Percentiles rank a stretch among this genome's conserved stretches.
phyloP scores from a whole-genome alignment of 176 grass and related monocot genomes.

The Avena atlantica region DNA sequence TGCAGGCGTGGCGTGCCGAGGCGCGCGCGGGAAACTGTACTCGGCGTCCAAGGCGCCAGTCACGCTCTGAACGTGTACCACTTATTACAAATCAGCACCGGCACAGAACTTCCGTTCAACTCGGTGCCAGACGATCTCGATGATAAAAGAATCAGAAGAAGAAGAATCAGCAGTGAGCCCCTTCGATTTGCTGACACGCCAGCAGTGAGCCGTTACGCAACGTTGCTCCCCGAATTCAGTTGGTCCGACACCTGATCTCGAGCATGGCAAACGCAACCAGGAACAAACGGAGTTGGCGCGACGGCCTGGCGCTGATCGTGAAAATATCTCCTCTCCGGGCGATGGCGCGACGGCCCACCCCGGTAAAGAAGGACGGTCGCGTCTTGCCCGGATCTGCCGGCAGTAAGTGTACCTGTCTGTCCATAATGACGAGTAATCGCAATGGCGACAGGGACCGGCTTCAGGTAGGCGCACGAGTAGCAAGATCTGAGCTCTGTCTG shows the following conservation, averaged over 20 bases:
- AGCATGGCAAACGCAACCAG: background rate
- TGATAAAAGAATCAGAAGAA: too few relatives aligned
- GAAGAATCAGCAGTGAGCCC: too few relatives aligned
- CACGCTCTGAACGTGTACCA: background rate
- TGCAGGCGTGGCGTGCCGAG: too few relatives aligned
- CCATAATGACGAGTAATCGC: background rate
- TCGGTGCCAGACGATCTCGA: too few relatives aligned
- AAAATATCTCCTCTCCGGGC: background rate
- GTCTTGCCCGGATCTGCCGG: background rate
- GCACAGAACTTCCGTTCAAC: background rate
- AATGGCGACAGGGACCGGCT: background rate
- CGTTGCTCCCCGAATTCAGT: background rate
- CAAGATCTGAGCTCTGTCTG: background rate
- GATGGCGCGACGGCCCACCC: background rate
- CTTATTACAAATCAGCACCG: background rate
- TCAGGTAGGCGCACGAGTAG: background rate
- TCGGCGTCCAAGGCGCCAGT: background rate
- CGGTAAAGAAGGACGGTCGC: background rate
- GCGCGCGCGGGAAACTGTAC: too few relatives aligned
- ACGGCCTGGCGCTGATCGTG: background rate
- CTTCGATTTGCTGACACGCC: background rate
- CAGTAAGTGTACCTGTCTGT: background rate
- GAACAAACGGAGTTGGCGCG: background rate
- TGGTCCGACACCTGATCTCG: background rate
- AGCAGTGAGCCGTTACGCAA: slow-evolving; percentile 21